These are phyloP conservation scores for Volvox carteri DNA, from an alignment of 163 green algal species.

Conservation along the genomic window DNA sequence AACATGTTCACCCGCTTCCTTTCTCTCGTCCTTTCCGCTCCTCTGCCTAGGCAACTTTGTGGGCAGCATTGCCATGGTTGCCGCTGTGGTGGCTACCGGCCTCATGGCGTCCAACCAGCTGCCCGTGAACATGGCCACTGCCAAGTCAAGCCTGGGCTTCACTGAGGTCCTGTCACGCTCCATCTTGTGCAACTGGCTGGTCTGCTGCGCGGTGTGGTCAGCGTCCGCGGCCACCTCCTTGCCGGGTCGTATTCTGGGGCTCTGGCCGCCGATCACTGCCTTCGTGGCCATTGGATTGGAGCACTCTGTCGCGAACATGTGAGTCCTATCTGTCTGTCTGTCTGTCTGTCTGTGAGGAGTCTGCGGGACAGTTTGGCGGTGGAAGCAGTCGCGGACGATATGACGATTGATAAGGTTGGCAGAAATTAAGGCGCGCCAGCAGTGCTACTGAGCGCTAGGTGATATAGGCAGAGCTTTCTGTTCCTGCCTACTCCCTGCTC, in stretches of 20 bases:
- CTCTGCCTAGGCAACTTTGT: constrained; percentile 85
- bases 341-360: no score
- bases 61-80: constrained; percentile 78
- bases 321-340: no score
- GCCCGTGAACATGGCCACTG: constrained; percentile 54
- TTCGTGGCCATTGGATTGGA: constrained; percentile 86
- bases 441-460: no score
- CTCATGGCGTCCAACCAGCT: constrained; percentile 55
- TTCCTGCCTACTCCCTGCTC: no score
- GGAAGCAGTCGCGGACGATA: no score
- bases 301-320: constrained; percentile 83
- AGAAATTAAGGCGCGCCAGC: no score
- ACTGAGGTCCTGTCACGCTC: constrained; percentile 70
- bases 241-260: constrained; percentile 73
- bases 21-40: no score
- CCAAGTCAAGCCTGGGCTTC: constrained; percentile 70
- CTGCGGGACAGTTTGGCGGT: no score
- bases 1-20: no score
- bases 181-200: constrained; percentile 87
- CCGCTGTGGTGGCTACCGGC: constrained; percentile 66
- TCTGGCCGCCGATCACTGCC: constrained; percentile 80
- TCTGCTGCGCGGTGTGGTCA: constrained; percentile 71
- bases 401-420: no score
- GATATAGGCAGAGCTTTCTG: no score
- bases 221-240: constrained; percentile 67